phyloP scores from a whole-genome alignment of 108 stramenopile species.

The Fistulifera pelliculosa region DNA sequence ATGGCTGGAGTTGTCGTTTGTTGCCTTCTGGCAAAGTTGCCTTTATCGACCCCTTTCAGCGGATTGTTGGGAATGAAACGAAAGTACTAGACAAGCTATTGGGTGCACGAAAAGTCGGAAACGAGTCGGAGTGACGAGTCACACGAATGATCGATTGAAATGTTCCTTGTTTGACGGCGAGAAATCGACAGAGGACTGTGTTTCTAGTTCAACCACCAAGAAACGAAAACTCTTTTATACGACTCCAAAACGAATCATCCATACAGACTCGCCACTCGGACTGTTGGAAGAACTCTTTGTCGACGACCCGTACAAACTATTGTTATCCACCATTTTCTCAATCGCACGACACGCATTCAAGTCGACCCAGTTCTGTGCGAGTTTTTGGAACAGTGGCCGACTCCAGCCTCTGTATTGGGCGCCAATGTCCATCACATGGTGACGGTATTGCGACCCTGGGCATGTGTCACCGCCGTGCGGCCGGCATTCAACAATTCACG shows the following conservation, averaged over 20 bases:
- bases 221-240: not conserved
- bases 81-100: too few species aligned
- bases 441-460: constrained; percentile 28
- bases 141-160: too few species aligned
- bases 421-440: constrained; percentile 19
- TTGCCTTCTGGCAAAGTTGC: too few species aligned
- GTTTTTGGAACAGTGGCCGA: constrained; percentile 48
- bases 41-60: not conserved
- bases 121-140: too few species aligned
- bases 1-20: constrained; percentile 4
- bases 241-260: not conserved
- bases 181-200: too few species aligned
- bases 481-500: constrained; percentile 37
- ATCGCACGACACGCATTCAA: constrained; percentile 45
- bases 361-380: constrained; percentile 37
- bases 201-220: not conserved
- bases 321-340: constrained; percentile 55
- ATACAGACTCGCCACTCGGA: constrained; percentile 39
- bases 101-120: too few species aligned
- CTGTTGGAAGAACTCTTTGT: constrained; percentile 57
- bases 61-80: too few species aligned
- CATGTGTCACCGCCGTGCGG: constrained; percentile 22
- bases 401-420: constrained; percentile 17
- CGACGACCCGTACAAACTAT: constrained; percentile 48
- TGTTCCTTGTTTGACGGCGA: too few species aligned